Evolutionary conservation across 1,139 yeast species (phyloP), one percentile per base, ranked within the genome.

Genomic region (Taiozyma sp.): DNA sequence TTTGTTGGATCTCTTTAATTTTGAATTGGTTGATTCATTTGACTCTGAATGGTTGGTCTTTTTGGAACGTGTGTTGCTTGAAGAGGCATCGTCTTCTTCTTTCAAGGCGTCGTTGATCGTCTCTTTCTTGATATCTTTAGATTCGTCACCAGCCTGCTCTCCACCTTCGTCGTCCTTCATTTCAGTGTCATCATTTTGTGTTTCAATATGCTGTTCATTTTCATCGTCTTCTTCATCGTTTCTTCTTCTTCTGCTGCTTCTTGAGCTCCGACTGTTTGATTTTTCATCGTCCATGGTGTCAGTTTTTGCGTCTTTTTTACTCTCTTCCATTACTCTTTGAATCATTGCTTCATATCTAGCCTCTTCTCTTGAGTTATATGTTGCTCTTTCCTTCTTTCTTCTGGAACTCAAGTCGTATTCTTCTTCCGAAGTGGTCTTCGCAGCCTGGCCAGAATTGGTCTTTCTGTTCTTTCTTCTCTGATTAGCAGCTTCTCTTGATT

Each of bases 301-400:
- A 6, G 42, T 11, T 35, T 39, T 50, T 6, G 68, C 65, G 42
- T 66, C 65, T 46, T 61, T 62, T 53, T 65, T 62, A 47, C 71
- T 66, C 53, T 69, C 73, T 47, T 68, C 67, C 48, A 69, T 60
- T 1, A 68, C 75, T 48, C 68, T 62, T 50, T 70, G 69, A 19
- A 68, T 55, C 64, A 70, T 60, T 21, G 67, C 66, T 53, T 68
- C 72, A 44, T 69, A 68, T 43, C 70, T 69, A 28, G 68, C 66
- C 47, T 69, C 75, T 53, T 70, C 73, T 51, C 70, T 63, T 3
- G 72, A 68, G 43, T 63, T 58, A 29, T 61, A 61, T 2, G 73
- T 68, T 1, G 70, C 69, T 45, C 73, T 55, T 26, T 59, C 63
- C 26, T 51, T 55, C 40, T 53, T 53, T 41, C 47, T 51, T 45